Conservation (phyloP, 2,329 filamentous ascomycete genomes). For the Lasiodiplodia hormozganensis region DNA sequence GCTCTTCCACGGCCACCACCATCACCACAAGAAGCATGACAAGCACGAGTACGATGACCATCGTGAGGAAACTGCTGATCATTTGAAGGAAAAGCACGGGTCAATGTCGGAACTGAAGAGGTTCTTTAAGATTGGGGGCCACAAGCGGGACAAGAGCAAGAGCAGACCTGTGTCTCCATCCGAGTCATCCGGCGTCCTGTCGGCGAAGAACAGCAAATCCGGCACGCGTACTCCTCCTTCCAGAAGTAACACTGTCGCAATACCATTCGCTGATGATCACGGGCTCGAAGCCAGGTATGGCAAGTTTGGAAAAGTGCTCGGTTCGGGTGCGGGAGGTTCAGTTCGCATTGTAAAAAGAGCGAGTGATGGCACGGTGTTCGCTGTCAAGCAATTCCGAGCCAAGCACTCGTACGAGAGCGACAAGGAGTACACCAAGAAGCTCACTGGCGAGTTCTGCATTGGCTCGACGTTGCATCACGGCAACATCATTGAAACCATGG, state of each 20-base stretch:
- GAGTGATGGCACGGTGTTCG: conserved; percentile 91
- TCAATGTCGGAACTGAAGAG: conserved; percentile 96
- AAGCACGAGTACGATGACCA: conserved; percentile 54
- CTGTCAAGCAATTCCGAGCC: conserved; percentile 95
- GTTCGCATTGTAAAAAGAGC: conserved; percentile 93
- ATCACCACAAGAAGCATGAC: conserved; percentile 57
- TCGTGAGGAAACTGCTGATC: conserved; percentile 51
- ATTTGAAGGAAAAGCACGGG: conserved; percentile 56
- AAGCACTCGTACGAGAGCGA: conserved; percentile 92
- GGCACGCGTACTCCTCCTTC: conserved; percentile 49
- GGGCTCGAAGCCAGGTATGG: conserved; percentile 90
- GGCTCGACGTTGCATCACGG: conserved; percentile 96
- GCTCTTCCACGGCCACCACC: conserved; percentile 61
- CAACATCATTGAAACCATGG: conserved; percentile 97
- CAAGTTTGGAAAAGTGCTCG: conserved; percentile 91
- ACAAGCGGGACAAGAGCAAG: conserved; percentile 66
- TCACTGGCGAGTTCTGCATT: conserved; percentile 98
- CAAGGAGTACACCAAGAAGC: conserved; percentile 96
- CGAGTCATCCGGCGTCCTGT: conserved; percentile 48
- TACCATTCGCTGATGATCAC: conserved; percentile 95
- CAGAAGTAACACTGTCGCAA: conserved; percentile 40
- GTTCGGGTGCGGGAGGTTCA: conserved; percentile 92
- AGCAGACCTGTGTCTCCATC: conserved; percentile 64
- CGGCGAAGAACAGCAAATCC: conserved; percentile 54
- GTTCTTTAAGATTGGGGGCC: conserved; percentile 86